Base-by-base conservation (phyloP, 2,329 filamentous ascomycete species). In the Botrytis byssoidea region DNA sequence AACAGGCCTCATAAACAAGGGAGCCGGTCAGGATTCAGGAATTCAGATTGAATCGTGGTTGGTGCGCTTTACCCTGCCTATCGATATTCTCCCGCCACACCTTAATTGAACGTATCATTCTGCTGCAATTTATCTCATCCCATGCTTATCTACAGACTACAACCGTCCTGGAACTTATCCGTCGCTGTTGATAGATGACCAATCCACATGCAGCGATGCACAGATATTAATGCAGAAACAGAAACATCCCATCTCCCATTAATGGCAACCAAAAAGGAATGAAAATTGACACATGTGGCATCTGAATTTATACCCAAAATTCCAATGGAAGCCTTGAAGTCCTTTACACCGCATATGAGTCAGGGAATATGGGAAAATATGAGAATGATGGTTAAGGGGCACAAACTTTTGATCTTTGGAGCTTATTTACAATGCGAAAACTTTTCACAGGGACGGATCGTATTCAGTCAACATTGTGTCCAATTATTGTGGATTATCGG, bases 71-170 rank as follows among this genome's bases (percentile, higher is more conserved):
- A 57, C 46, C 48, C 40, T 68, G 35, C 29, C 35, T 42, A 25
- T 68, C 35, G 35, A 68, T 42, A 37, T 42, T 68, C 35, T 68
- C 35, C 66, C 48, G 48, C 68, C 71, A 72, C 71, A 72, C 55
- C 51, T 72, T 72, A 72, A 72, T 72, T 61, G 71, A 69, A 73
- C 71, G 55, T 69, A 42, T 40, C 25, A 60, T 70, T 44, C 32
- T 70, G 14, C 37, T 70, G 37, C 51, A 35, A 20, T 68, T 42
- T 48, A 32, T 14, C 46, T 18, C 22, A 57, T 55, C 46, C 35
- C 9, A 44, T 59, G n/a, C 40, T 35, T 57, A 37, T 25, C 48
- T 32, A 46, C 48, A 55, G 48, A 55, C 48, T 55, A 55, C 35
- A 32, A n/a, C 42, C 51, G 42, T 42, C 18, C 8, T 51, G 22